Percentiles rank a stretch among this genome's conserved stretches.
phyloP scores from a whole-genome alignment of 768 basidiomycete species.

The Hypholoma sublateritium region DNA sequence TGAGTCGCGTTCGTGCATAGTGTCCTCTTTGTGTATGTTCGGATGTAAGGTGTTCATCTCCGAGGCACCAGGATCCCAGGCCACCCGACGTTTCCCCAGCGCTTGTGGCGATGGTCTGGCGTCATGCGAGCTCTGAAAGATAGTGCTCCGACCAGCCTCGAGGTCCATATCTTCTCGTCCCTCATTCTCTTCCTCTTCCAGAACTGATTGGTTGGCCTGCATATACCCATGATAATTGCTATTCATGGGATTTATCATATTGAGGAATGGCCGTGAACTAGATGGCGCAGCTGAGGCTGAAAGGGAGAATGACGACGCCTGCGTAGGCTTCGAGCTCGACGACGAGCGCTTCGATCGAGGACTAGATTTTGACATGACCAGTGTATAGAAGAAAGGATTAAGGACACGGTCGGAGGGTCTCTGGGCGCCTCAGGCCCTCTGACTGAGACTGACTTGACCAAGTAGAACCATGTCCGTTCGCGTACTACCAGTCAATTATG shows the following conservation, averaged over 20 bases:
- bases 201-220: conserved; percentile 67
- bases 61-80: conserved; percentile 57
- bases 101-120: conserved; percentile 31
- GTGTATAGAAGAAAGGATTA: conserved; percentile 10
- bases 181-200: conserved; percentile 71
- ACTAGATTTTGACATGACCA: conserved; percentile 26
- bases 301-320: conserved; percentile 36
- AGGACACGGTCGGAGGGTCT: neutral
- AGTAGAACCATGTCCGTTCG: conserved; percentile 17
- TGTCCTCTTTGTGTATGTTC: conserved; percentile 71
- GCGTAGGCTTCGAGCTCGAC: conserved; percentile 34
- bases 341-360: conserved; percentile 21
- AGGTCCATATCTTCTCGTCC: conserved; percentile 52
- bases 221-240: conserved; percentile 73
- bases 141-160: conserved; percentile 56
- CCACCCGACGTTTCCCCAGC: conserved; percentile 50
- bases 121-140: conserved; percentile 30
- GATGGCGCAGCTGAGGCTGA: conserved; percentile 41
- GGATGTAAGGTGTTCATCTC: conserved; percentile 63
- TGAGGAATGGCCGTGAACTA: conserved; percentile 74
- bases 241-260: conserved; percentile 80
- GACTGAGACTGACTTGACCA: conserved; percentile 19
- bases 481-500: conserved; percentile 10
- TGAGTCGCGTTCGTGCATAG: conserved; percentile 54
- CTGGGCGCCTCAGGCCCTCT: conserved; percentile 11